A percentile compares a stretch with the other conserved stretches of the same genome.
Evolutionary conservation across 345 rosid species (phyloP).

Genomic region (Zanthoxylum bungeanum): DNA sequence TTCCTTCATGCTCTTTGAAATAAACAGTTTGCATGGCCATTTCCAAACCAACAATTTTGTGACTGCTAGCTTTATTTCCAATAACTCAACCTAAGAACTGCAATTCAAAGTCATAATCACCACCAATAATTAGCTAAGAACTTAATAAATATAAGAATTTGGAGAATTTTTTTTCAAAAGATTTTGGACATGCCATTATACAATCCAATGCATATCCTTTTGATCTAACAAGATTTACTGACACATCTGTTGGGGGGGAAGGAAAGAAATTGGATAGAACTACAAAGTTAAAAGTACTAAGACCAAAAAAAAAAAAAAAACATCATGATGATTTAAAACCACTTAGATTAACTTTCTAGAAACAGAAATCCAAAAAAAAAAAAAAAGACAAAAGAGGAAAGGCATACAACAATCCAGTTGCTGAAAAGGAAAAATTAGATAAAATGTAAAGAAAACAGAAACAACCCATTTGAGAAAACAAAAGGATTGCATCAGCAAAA

Average conservation of each 20-base stretch:
- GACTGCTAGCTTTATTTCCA: conserved; percentile 4
- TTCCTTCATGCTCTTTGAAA: conserved; percentile 66
- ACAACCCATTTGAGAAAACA: background rate
- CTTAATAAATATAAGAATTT: background rate
- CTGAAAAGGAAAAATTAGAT: background rate
- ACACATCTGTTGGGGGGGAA: background rate
- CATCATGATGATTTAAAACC: background rate
- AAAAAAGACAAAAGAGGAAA: conserved; percentile 7
- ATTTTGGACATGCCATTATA: background rate
- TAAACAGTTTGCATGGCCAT: conserved; percentile 82
- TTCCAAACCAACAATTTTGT: conserved; percentile 7
- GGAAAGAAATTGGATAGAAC: background rate
- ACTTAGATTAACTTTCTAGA: background rate
- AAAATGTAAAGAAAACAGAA: background rate
- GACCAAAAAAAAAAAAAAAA: background rate
- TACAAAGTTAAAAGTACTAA: background rate
- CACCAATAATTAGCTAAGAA: conserved; percentile 14
- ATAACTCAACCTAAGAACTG: conserved; percentile 28
- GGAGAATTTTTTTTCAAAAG: background rate
- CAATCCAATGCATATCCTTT: background rate
- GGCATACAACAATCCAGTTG: conserved; percentile 26
- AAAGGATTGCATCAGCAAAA: background rate
- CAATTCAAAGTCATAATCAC: conserved; percentile 14
- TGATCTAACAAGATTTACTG: background rate
- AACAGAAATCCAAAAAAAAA: background rate